Evolutionary conservation across 2,329 filamentous ascomycete species (phyloP).

Genomic region (Monilinia laxa): DNA sequence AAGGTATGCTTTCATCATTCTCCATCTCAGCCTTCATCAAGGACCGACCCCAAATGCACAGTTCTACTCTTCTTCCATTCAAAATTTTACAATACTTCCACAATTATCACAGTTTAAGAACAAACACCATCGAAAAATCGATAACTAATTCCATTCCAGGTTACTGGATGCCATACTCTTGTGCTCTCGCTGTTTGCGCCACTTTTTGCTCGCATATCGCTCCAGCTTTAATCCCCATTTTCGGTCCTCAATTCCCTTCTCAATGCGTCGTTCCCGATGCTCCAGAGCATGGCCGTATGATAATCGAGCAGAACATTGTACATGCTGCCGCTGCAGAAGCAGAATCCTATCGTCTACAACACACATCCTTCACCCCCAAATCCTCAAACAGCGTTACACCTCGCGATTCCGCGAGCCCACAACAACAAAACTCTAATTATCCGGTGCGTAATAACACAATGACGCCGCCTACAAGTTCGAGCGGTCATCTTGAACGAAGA

Average conservation of each 20-base stretch:
- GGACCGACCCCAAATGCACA: neutral
- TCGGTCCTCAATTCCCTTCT: constrained; percentile 76
- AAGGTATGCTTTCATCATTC: constrained; percentile 58
- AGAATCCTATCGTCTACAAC: constrained; percentile 43
- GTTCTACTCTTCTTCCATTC: neutral
- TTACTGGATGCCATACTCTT: constrained; percentile 93
- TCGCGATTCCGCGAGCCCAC: constrained; percentile 3
- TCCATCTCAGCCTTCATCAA: neutral
- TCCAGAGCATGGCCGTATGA: constrained; percentile 64
- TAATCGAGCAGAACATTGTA: constrained; percentile 60
- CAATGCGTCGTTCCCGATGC: constrained; percentile 66
- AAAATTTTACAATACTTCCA: neutral
- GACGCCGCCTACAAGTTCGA: constrained; percentile 28
- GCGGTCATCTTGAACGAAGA: constrained; percentile 30
- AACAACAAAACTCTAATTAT: constrained; percentile 21
- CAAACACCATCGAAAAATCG: constrained; percentile 20
- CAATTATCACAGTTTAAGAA: constrained; percentile 3
- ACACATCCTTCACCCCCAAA: constrained; percentile 31
- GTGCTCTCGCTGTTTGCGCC: constrained; percentile 80
- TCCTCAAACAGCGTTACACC: constrained; percentile 27
- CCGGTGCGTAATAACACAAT: constrained; percentile 8
- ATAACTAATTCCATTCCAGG: constrained; percentile 52
- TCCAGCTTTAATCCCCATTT: constrained; percentile 83
- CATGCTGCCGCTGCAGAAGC: constrained; percentile 52
- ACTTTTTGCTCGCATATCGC: constrained; percentile 88